A percentile compares a stretch with the other conserved stretches of the same genome.
Evolutionary conservation across 345 rosid species (phyloP).

Genomic region (Sisymbrium altissimum): DNA sequence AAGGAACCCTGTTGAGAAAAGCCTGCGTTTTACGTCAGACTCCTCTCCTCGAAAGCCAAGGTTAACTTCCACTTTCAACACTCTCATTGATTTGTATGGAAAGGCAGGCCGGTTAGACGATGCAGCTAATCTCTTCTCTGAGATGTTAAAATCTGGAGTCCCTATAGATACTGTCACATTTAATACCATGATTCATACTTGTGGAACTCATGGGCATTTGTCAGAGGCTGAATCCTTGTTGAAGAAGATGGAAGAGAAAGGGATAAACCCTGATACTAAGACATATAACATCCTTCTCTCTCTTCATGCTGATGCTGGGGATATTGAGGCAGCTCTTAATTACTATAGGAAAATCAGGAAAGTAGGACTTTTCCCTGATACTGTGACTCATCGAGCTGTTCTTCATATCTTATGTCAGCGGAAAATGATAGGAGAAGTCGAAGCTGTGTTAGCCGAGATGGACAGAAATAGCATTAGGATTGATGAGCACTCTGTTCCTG

Average conservation of each 20-base stretch:
- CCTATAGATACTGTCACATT: slow-evolving; percentile 71
- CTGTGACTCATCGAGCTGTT: slow-evolving; percentile 66
- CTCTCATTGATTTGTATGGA: slow-evolving; percentile 87
- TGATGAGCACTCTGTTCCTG: slow-evolving; percentile 81
- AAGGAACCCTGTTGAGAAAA: slow-evolving; percentile 43
- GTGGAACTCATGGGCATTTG: slow-evolving; percentile 72
- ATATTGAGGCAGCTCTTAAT: slow-evolving; percentile 58
- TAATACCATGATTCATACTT: slow-evolving; percentile 83
- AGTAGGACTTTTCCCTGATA: slow-evolving; percentile 75
- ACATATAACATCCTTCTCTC: slow-evolving; percentile 77
- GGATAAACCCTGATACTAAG: slow-evolving; percentile 68
- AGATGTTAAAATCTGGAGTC: slow-evolving; percentile 79
- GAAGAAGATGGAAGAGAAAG: slow-evolving; percentile 67
- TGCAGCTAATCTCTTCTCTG: slow-evolving; percentile 71
- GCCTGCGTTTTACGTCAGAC: slow-evolving; percentile 23
- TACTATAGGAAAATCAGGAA: slow-evolving; percentile 65
- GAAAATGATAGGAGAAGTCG: slow-evolving; percentile 68
- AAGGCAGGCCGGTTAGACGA: slow-evolving; percentile 81
- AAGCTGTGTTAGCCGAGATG: slow-evolving; percentile 62
- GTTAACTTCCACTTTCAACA: slow-evolving; percentile 70
- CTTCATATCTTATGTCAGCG: slow-evolving; percentile 64
- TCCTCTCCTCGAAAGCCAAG: slow-evolving; percentile 50
- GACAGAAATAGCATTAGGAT: slow-evolving; percentile 41
- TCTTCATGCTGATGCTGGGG: slow-evolving; percentile 65
- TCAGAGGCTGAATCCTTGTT: slow-evolving; percentile 79